Evolutionary conservation across 2,329 filamentous ascomycete species (phyloP).

Genomic region (Botrytis tulipae): DNA sequence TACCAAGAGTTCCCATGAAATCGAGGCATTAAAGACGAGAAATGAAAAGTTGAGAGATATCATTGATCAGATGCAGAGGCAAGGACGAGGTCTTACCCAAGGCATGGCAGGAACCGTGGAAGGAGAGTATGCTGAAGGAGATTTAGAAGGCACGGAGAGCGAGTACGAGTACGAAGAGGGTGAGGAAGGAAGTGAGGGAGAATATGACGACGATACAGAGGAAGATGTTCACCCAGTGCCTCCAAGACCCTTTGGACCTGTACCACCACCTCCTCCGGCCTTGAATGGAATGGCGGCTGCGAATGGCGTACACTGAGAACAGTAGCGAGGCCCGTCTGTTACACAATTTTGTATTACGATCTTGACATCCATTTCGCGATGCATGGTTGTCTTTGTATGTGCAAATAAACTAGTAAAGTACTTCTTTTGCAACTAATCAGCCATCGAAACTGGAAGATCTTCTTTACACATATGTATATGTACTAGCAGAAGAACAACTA

Average conservation of each 20-base stretch:
- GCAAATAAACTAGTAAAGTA: not conserved
- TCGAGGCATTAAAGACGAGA: slow-evolving; percentile 73
- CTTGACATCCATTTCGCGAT: not conserved
- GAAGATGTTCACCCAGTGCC: slow-evolving; percentile 37
- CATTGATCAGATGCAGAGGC: slow-evolving; percentile 94
- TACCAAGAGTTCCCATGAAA: slow-evolving; percentile 68
- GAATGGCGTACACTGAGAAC: slow-evolving; percentile 17
- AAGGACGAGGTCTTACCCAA: slow-evolving; percentile 74
- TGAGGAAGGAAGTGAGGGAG: slow-evolving; percentile 44
- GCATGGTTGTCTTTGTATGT: not conserved
- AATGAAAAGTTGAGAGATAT: slow-evolving; percentile 90
- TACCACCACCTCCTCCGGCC: slow-evolving; percentile 36
- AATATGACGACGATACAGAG: slow-evolving; percentile 48
- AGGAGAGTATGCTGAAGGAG: slow-evolving; percentile 56
- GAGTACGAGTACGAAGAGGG: slow-evolving; percentile 65
- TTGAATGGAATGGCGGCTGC: slow-evolving; percentile 29
- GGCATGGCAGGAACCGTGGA: slow-evolving; percentile 61
- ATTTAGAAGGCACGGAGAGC: slow-evolving; percentile 56
- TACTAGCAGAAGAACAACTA: slow-evolving; percentile 17
- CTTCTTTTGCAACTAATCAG: not conserved
- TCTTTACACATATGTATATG: slow-evolving; percentile 18
- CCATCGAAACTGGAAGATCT: not conserved
- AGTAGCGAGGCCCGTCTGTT: slow-evolving; percentile 3
- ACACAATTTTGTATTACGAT: slow-evolving; percentile 20
- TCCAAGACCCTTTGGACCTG: slow-evolving; percentile 37